A percentile compares a stretch with the other conserved stretches of the same genome.
Conservation (phyloP, 805 yeast genomes). For the Yamadazyma laniorum region DNA sequence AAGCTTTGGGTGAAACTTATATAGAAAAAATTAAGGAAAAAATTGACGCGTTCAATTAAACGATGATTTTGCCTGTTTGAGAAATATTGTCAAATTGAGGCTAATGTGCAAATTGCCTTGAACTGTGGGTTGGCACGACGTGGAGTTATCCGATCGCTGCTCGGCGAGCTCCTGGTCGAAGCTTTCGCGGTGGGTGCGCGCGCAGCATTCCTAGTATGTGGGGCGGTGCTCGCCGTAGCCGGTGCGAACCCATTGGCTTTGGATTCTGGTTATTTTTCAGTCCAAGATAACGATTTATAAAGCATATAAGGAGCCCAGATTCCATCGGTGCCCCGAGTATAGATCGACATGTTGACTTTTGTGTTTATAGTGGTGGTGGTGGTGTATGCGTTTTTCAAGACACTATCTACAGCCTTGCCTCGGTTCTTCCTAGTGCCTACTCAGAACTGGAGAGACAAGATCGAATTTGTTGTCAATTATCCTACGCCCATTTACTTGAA, state of each 20-base stretch:
- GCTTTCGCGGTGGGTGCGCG: too few species aligned
- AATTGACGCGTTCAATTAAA: slow-evolving; percentile 11
- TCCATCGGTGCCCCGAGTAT: not conserved
- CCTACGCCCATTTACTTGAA: slow-evolving; percentile 36
- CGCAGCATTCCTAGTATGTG: too few species aligned
- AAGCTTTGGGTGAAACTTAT: too few species aligned
- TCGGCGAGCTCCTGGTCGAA: too few species aligned
- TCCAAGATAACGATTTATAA: too few species aligned
- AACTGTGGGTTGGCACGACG: too few species aligned
- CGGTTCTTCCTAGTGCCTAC: slow-evolving; percentile 37
- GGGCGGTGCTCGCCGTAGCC: too few species aligned
- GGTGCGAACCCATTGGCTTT: too few species aligned
- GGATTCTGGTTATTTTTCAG: too few species aligned
- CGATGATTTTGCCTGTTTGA: slow-evolving; percentile 5
- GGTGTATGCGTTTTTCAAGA: slow-evolving; percentile 2
- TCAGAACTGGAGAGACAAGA: slow-evolving; percentile 37
- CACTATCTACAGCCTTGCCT: slow-evolving; percentile 23
- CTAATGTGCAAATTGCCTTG: too few species aligned
- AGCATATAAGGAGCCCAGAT: too few species aligned
- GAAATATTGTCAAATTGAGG: slow-evolving; percentile 1
- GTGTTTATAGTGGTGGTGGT: not conserved
- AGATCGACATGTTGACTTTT: slow-evolving; percentile 2
- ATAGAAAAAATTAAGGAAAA: slow-evolving; percentile 4
- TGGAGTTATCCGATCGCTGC: too few species aligned
- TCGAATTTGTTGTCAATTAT: slow-evolving; percentile 28